Percentiles rank a stretch among this genome's conserved stretches.
phyloP scores from a whole-genome alignment of 2,329 filamentous ascomycete genomes.

The Venturia aucupariae region DNA sequence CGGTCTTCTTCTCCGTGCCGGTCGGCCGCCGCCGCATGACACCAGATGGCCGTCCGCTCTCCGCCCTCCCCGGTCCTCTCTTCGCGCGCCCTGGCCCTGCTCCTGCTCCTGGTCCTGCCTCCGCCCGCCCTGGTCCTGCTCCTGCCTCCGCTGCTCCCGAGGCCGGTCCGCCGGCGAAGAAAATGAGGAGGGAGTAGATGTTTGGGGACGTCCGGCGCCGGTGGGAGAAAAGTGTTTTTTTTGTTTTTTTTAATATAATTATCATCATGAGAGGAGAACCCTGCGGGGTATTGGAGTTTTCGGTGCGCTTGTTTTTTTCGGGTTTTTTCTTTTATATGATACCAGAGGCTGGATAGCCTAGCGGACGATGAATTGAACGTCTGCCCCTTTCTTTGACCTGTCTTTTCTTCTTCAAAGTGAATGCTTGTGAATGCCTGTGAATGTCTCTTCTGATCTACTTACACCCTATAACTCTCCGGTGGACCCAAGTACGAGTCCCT shows the following conservation, averaged over 20 bases:
- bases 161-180: neutral
- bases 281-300: neutral
- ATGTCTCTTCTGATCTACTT: too few species aligned
- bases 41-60: neutral
- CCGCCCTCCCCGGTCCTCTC: neutral
- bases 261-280: neutral
- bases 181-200: neutral
- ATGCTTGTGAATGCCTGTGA: too few species aligned
- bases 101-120: neutral
- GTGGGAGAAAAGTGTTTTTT: neutral
- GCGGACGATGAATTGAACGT: neutral
- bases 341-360: neutral
- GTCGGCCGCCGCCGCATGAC: neutral
- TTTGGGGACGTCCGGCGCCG: neutral
- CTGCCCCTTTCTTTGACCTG: neutral
- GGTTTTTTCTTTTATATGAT: neutral
- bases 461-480: slow-evolving; percentile 32
- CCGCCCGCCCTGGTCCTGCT: neutral
- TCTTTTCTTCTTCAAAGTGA: too few species aligned
- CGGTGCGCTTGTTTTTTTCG: neutral
- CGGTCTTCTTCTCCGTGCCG: neutral
- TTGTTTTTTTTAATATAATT: neutral
- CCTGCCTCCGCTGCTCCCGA: too few species aligned
- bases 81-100: neutral
- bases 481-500: slow-evolving; percentile 47